Conservation (phyloP, 2,329 filamentous ascomycete species). For the Orbilia quercus region DNA sequence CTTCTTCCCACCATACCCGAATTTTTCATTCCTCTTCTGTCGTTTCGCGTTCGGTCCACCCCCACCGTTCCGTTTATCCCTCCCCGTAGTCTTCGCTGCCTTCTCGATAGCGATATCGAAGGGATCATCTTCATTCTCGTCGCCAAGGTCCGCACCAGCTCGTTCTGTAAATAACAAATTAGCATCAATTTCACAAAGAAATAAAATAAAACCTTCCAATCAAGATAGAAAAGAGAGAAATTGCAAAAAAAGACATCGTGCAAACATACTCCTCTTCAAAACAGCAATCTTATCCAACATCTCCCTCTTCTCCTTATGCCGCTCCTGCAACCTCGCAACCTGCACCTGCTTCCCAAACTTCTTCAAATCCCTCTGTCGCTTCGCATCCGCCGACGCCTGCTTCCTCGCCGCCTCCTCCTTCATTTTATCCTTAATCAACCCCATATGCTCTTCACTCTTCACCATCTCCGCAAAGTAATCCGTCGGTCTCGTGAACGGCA, state of each 20-base stretch:
- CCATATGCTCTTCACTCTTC: slow-evolving; percentile 98
- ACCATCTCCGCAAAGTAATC: slow-evolving; percentile 99
- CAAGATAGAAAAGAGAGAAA: too few species aligned
- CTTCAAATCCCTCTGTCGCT: slow-evolving; percentile 92
- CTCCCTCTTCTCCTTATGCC: slow-evolving; percentile 89
- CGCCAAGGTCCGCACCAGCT: slow-evolving; percentile 74
- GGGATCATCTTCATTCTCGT: slow-evolving; percentile 81
- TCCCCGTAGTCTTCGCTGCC: slow-evolving; percentile 67
- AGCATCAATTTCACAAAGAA: slow-evolving; percentile 1
- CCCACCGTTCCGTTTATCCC: slow-evolving; percentile 42
- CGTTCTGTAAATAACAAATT: slow-evolving; percentile 72
- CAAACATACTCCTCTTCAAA: slow-evolving; percentile 87
- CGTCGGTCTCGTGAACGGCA: slow-evolving; percentile 85
- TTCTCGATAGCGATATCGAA: slow-evolving; percentile 91
- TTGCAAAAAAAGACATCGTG: slow-evolving; percentile 22
- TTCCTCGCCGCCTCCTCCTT: slow-evolving; percentile 90
- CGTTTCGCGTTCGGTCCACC: slow-evolving; percentile 75
- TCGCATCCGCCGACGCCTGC: slow-evolving; percentile 90
- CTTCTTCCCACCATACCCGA: slow-evolving; percentile 97
- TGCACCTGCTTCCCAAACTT: slow-evolving; percentile 99
- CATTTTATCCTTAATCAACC: slow-evolving; percentile 91
- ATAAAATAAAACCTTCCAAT: background rate
- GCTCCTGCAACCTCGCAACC: slow-evolving; percentile 93
- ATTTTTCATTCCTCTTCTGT: slow-evolving; percentile 93
- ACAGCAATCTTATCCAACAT: slow-evolving; percentile 95